phyloP scores from a whole-genome alignment of 2,329 filamentous ascomycete species.

The Alternaria gansuensis region DNA sequence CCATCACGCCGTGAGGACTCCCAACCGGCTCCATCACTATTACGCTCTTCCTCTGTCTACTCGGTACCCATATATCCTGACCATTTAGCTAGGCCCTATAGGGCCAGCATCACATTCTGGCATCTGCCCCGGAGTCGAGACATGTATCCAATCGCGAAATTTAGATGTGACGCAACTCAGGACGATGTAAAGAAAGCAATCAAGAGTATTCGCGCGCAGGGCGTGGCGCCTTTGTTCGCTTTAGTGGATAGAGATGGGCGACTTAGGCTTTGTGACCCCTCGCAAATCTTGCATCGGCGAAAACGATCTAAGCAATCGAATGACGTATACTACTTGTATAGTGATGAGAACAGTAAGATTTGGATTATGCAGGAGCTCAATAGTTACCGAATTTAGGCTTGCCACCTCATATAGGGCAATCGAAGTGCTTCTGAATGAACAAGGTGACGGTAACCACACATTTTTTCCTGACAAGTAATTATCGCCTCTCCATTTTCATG shows the following conservation, averaged over 20 bases:
- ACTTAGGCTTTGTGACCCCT: conserved; percentile 12
- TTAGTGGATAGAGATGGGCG: conserved; percentile 10
- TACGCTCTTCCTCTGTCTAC: conserved; percentile 13
- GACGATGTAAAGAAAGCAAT: conserved; percentile 6
- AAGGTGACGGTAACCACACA: background rate
- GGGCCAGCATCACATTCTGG: conserved; percentile 11
- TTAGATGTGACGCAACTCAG: background rate
- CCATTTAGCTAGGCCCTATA: background rate
- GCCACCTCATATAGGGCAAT: no score
- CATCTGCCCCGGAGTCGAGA: conserved; percentile 4
- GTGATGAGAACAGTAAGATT: conserved; percentile 5
- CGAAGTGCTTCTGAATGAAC: no score
- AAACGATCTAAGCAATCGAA: conserved; percentile 7
- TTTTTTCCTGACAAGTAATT: background rate
- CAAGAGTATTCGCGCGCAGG: background rate
- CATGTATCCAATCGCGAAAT: background rate
- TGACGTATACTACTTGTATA: conserved; percentile 13
- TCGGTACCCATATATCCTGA: background rate
- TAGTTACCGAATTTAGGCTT: background rate
- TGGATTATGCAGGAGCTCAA: conserved; percentile 6
- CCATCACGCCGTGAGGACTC: background rate
- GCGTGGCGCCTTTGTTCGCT: conserved; percentile 15
- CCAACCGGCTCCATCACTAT: background rate
- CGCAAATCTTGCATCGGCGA: background rate
- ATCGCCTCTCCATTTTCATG: background rate